Evolutionary conservation across 2,329 filamentous ascomycete genomes (phyloP), one percentile per base, ranked within the genome.

Genomic region (Escovopsis sp.): DNA sequence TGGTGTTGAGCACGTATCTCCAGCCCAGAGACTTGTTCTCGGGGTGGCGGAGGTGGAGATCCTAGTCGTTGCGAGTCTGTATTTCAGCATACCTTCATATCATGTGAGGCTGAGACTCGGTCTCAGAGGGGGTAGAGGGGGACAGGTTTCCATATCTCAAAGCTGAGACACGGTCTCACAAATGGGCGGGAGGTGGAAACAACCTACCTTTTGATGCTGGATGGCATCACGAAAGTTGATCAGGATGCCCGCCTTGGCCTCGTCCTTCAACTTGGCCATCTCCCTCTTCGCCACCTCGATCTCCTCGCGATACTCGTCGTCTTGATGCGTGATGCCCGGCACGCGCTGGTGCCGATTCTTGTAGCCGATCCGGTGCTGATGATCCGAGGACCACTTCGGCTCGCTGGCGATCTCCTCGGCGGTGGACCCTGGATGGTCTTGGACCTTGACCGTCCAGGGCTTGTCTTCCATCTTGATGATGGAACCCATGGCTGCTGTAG

Each of bases 1-100:
- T 62, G 9, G 56, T 54, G 26, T 68, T 52, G 0, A 70, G 21
- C 21, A 25, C 21, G 21, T 25, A 25, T 8, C 21, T 25, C 65
- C 66, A 70, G 7, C 62, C 61, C 4, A 56, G 35, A 4, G 63
- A 60, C 35, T 60, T 57, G 23, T 62, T 56, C 14, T 62, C 54
- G 0, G 63, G 62, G 31, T 60, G 49, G 1, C 52, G 41, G 4
- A 68, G 43, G 44, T 65, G 58, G 29, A 65, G 57, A 39, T 68
- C 57, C 48, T 63, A 25, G 11, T 25, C 21, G 21, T 9, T 25
- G 4, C 9, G 21, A 8, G 21, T 9, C 4, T 8, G 11, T 25
- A 8, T 8, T n/a, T n/a, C n/a, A n/a, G n/a, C n/a, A n/a, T n/a
- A n/a, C n/a, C n/a, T n/a, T n/a, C n/a, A n/a, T n/a, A n/a, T n/a